Conservation (phyloP, 371 early-diverging fungal genomes). For the Sporodiniella umbellata region DNA sequence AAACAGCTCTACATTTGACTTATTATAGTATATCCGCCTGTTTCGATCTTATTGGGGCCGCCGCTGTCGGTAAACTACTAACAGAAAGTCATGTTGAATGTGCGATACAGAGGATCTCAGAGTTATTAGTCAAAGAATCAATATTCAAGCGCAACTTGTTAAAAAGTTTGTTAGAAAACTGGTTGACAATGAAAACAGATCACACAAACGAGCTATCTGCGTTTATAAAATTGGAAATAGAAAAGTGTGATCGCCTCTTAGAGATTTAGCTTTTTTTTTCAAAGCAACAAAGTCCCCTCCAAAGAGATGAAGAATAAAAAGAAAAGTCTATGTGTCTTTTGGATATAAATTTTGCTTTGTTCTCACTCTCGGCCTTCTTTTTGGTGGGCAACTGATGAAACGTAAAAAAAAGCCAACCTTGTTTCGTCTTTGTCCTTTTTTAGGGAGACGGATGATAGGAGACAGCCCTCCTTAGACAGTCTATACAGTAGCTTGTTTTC, state of each 20-base stretch:
- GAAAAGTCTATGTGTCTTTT: too few species aligned
- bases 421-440: too few species aligned
- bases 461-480: too few species aligned
- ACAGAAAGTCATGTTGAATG: constrained; percentile 39
- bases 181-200: constrained; percentile 37
- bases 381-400: too few species aligned
- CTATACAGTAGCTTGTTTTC: too few species aligned
- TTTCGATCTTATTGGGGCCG: constrained; percentile 44
- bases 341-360: too few species aligned
- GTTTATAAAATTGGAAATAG: constrained; percentile 34
- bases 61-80: constrained; percentile 35
- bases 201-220: constrained; percentile 34
- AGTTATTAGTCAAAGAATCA: constrained; percentile 23
- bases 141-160: constrained; percentile 27
- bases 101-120: constrained; percentile 38
- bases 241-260: constrained; percentile 17
- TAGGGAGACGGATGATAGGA: too few species aligned
- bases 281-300: too few species aligned
- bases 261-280: too few species aligned
- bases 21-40: constrained; percentile 31
- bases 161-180: constrained; percentile 32
- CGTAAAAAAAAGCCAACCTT: too few species aligned
- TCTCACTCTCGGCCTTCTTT: too few species aligned
- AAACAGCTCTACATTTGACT: constrained; percentile 16
- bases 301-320: too few species aligned